Percentiles rank a stretch among this genome's conserved stretches.
phyloP scores from a whole-genome alignment of 441 rosid genomes.

The Hura crepitans region DNA sequence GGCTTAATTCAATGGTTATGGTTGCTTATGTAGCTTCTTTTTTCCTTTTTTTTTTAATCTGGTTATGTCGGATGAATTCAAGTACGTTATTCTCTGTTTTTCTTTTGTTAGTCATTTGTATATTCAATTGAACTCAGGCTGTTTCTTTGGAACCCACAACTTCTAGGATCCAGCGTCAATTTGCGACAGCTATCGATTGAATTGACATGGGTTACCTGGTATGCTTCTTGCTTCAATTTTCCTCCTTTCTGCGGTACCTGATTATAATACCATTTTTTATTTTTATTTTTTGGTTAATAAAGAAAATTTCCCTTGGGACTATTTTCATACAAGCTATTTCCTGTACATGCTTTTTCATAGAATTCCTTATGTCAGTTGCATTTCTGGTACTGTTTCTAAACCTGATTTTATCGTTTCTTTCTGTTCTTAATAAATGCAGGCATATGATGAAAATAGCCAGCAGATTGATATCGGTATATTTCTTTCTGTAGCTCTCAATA shows the following conservation, averaged over 20 bases:
- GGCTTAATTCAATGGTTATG: not conserved
- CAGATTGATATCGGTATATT: slow-evolving; percentile 56
- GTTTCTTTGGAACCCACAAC: slow-evolving; percentile 1
- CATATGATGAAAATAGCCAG: slow-evolving; percentile 43
- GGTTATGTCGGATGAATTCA: not conserved
- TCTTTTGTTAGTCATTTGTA: not conserved
- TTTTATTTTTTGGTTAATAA: not conserved
- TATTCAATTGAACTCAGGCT: slow-evolving; percentile 8
- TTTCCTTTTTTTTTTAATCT: not conserved
- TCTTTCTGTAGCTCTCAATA: slow-evolving; percentile 2
- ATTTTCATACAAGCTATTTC: too few relatives aligned
- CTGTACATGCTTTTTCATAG: not conserved
- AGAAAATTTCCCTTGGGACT: not conserved
- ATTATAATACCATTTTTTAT: not conserved
- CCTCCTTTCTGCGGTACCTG: not conserved
- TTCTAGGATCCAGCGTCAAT: not conserved
- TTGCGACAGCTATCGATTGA: not conserved
- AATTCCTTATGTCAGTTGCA: not conserved
- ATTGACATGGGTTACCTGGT: slow-evolving; percentile 16
- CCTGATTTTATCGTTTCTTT: not conserved
- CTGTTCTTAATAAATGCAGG: slow-evolving; percentile 24
- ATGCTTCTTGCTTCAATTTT: not conserved
- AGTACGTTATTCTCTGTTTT: not conserved
- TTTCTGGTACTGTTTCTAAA: not conserved
- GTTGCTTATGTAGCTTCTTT: not conserved